phyloP scores from a whole-genome alignment of 164 flowering plant species.

The Vitis vinifera region DNA sequence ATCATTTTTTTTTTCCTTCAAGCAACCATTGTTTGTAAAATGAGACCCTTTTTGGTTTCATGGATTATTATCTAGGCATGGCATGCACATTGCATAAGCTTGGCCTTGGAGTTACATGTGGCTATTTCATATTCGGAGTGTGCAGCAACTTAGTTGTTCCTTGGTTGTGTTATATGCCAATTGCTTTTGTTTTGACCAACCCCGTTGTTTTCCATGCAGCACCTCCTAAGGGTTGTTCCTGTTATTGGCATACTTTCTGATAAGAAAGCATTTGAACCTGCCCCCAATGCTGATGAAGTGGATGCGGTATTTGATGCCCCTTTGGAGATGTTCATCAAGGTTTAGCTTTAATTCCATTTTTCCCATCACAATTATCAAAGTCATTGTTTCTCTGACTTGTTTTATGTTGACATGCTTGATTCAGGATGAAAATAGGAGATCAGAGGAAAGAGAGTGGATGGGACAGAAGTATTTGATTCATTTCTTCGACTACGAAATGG shows the following conservation, averaged over 20 bases:
- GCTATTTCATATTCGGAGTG: no score
- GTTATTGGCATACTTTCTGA: slow-evolving; percentile 79
- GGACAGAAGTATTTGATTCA: slow-evolving; percentile 68
- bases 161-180: no score
- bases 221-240: slow-evolving; percentile 69
- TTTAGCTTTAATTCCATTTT: slow-evolving; percentile 14
- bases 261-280: slow-evolving; percentile 59
- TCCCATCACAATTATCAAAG: background rate
- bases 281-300: slow-evolving; percentile 71
- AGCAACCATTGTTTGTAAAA: no score
- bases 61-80: no score
- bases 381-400: background rate
- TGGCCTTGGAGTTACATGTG: no score
- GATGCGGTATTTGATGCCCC: slow-evolving; percentile 87
- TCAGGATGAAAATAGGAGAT: slow-evolving; percentile 74
- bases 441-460: slow-evolving; percentile 76
- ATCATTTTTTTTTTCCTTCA: no score
- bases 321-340: slow-evolving; percentile 95
- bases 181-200: background rate
- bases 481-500: slow-evolving; percentile 63
- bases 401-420: background rate
- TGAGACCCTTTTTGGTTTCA: no score
- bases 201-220: slow-evolving; percentile 49
- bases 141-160: no score
- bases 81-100: no score